phyloP scores from a whole-genome alignment of 495 filamentous ascomycete genomes.

The Penicillium fimorum region DNA sequence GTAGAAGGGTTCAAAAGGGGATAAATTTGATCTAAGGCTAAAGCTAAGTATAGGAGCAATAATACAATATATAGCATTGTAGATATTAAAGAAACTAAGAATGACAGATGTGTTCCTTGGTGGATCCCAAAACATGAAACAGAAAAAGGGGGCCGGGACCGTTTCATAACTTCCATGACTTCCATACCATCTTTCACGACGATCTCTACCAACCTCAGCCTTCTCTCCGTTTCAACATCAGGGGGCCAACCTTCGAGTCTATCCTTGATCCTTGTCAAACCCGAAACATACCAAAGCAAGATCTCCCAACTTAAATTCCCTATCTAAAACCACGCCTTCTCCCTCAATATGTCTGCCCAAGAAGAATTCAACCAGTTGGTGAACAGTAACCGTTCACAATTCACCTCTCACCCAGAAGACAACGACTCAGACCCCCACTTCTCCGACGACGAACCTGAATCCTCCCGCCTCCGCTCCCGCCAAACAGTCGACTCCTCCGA shows the following conservation, averaged over 20 bases:
- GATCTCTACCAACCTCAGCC: conserved; percentile 32
- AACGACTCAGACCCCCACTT: conserved; percentile 50
- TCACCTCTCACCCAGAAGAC: conserved; percentile 61
- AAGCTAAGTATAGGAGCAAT: too few species aligned
- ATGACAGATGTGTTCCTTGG: background rate
- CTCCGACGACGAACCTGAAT: conserved; percentile 44
- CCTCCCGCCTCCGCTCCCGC: conserved; percentile 45
- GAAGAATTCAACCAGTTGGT: conserved; percentile 81
- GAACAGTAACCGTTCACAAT: conserved; percentile 49
- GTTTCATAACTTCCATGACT: conserved; percentile 4
- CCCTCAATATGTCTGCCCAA: conserved; percentile 64
- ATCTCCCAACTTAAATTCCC: conserved; percentile 18
- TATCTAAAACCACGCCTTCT: conserved; percentile 3
- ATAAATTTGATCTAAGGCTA: too few species aligned
- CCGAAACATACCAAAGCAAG: background rate
- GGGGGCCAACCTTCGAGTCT: conserved; percentile 12
- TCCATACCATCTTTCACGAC: conserved; percentile 17
- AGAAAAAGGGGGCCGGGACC: conserved; percentile 16
- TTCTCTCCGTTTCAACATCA: conserved; percentile 17
- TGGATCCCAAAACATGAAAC: conserved; percentile 17
- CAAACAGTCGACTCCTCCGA: conserved; percentile 51
- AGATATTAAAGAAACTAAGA: background rate
- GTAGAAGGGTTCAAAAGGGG: too few species aligned
- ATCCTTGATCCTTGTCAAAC: conserved; percentile 1
- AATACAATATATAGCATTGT: too few species aligned